Evolutionary conservation across 1,284 basidiomycete species (phyloP).

Genomic region (Heterobasidion occidentale): DNA sequence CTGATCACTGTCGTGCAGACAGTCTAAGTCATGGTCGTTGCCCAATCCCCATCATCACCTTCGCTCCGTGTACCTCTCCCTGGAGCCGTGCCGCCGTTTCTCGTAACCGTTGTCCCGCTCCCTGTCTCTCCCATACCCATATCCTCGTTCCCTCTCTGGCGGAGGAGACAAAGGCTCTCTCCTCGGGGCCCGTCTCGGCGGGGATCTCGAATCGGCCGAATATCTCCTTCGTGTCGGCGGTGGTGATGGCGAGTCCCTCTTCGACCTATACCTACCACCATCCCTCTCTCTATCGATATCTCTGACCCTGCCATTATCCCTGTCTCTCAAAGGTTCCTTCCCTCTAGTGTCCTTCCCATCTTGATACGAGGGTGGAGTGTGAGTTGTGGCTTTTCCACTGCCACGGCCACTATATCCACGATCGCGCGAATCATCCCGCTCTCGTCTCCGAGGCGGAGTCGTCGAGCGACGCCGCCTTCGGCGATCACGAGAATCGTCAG

Average conservation of each 20-base stretch:
- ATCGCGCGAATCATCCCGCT: background rate
- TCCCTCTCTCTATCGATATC: background rate
- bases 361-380: background rate
- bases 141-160: conserved; percentile 9
- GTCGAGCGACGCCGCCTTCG: conserved; percentile 5
- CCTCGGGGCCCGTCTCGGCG: conserved; percentile 1
- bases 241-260: conserved; percentile 2
- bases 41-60: background rate
- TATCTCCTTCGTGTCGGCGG: conserved; percentile 3
- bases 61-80: background rate
- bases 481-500: conserved; percentile 12
- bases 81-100: conserved; percentile 2
- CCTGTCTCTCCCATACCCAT: background rate
- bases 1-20: no score
- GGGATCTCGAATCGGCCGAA: conserved; percentile 4
- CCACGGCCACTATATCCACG: conserved; percentile 10
- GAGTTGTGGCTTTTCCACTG: conserved; percentile 8
- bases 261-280: conserved; percentile 3
- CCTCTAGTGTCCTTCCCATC: background rate
- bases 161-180: conserved; percentile 11
- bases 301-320: background rate
- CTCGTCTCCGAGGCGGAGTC: conserved; percentile 5
- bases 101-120: conserved; percentile 11
- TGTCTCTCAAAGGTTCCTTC: background rate
- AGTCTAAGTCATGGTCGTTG: no score